Conservation (phyloP, 2,329 filamentous ascomycete genomes). For the Neofusicoccum parvum region DNA sequence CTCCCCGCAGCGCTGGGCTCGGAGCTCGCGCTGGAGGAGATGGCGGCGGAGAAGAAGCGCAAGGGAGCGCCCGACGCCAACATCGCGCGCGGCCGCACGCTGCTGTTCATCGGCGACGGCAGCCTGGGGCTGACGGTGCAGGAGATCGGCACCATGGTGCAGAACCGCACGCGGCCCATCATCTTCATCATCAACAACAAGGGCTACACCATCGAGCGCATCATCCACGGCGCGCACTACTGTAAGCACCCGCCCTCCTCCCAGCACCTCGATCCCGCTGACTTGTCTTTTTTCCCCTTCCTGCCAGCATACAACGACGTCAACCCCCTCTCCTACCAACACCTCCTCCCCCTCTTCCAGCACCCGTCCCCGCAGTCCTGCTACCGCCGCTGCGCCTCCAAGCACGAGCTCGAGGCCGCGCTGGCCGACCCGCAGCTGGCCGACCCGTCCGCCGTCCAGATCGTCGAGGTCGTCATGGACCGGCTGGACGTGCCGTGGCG, state of each 20-base stretch:
- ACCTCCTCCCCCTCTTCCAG: slow-evolving; percentile 45
- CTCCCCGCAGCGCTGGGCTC: slow-evolving; percentile 45
- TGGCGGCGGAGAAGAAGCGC: neutral
- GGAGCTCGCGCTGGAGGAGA: slow-evolving; percentile 53
- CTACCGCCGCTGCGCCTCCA: slow-evolving; percentile 42
- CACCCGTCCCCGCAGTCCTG: slow-evolving; percentile 33
- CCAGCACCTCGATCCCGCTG: no score
- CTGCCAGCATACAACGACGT: slow-evolving; percentile 42
- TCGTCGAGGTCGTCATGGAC: slow-evolving; percentile 47
- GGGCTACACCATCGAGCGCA: slow-evolving; percentile 44
- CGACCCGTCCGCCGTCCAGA: slow-evolving; percentile 37
- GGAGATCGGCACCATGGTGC: slow-evolving; percentile 41
- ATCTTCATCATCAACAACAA: slow-evolving; percentile 43
- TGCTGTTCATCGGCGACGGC: slow-evolving; percentile 48
- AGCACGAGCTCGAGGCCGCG: slow-evolving; percentile 41
- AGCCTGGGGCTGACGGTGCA: slow-evolving; percentile 43
- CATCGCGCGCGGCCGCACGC: slow-evolving; percentile 42
- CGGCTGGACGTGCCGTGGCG: slow-evolving; percentile 44
- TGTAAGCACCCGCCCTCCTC: slow-evolving; percentile 25
- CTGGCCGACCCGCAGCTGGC: slow-evolving; percentile 33
- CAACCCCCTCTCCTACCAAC: slow-evolving; percentile 41
- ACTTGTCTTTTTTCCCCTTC: neutral
- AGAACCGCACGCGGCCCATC: slow-evolving; percentile 34
- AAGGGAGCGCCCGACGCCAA: neutral
- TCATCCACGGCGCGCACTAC: slow-evolving; percentile 45